Conservation (phyloP, 345 rosid species). For the Aethionema arabicum region DNA sequence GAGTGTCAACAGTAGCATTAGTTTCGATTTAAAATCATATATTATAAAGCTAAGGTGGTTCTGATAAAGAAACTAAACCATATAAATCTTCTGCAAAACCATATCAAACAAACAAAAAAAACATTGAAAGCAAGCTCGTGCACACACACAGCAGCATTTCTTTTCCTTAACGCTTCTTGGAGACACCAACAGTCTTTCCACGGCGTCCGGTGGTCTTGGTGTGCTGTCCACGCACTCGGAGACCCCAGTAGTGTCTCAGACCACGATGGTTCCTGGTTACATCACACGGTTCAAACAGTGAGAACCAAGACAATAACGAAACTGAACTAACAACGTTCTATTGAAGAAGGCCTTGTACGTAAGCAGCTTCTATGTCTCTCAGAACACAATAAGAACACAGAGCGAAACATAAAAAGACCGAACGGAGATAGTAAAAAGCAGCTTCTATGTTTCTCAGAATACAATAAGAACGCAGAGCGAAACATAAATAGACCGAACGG, state of each 20-base stretch:
- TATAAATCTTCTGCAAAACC: conserved; percentile 13
- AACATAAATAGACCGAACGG: no score
- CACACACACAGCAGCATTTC: not conserved
- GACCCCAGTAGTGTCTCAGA: conserved; percentile 86
- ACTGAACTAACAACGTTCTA: not conserved
- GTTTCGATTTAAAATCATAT: no score
- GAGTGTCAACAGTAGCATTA: no score
- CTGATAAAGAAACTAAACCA: conserved; percentile 17
- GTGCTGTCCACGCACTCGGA: conserved; percentile 83
- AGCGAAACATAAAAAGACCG: no score
- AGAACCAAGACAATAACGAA: not conserved
- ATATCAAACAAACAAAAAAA: not conserved
- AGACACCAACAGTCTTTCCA: conserved; percentile 88
- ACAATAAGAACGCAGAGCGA: no score
- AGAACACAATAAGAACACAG: no score
- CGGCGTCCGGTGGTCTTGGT: conserved; percentile 88
- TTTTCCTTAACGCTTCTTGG: conserved; percentile 52
- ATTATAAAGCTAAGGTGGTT: conserved; percentile 7
- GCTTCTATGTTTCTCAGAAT: no score
- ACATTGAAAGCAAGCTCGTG: not conserved
- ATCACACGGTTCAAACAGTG: not conserved
- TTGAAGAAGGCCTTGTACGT: not conserved
- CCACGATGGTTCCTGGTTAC: conserved; percentile 71
- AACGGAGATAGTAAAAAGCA: no score
- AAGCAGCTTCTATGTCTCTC: no score